phyloP scores from a whole-genome alignment of 163 green algal genomes.

The Scenedesmus sp. region DNA sequence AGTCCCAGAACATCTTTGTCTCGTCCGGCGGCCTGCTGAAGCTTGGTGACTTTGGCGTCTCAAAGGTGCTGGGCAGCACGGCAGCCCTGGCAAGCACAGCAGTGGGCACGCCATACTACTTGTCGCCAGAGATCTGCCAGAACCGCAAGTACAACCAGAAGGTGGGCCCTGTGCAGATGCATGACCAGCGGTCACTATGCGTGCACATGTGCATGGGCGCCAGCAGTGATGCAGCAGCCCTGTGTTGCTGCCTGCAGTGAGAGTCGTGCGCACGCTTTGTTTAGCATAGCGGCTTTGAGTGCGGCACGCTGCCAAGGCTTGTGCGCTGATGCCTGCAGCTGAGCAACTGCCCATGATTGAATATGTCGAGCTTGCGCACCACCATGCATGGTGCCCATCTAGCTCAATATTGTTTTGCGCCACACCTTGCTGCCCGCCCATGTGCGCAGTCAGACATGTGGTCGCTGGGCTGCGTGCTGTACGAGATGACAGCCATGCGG shows the following conservation, averaged over 20 bases:
- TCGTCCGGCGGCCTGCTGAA: conserved; percentile 71
- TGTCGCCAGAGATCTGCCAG: conserved; percentile 81
- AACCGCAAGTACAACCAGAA: conserved; percentile 82
- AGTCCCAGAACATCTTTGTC: conserved; percentile 84
- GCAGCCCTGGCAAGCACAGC: conserved; percentile 66
- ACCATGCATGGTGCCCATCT: too few relatives aligned
- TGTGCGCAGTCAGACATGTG: conserved; percentile 73
- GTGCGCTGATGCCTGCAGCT: too few relatives aligned
- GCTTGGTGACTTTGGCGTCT: conserved; percentile 86
- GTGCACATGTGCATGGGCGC: not conserved
- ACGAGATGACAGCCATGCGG: conserved; percentile 75
- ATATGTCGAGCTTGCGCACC: too few relatives aligned
- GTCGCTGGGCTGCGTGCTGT: conserved; percentile 83
- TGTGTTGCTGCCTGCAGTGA: not conserved
- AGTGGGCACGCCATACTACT: conserved; percentile 78
- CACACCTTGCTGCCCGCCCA: not conserved
- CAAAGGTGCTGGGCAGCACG: conserved; percentile 68
- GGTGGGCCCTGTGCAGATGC: conserved; percentile 33
- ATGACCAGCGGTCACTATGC: not conserved
- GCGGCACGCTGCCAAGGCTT: too few relatives aligned
- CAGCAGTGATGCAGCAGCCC: not conserved
- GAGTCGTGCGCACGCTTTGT: too few relatives aligned
- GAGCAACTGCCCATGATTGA: too few relatives aligned
- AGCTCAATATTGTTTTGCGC: too few relatives aligned
- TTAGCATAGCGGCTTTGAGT: too few relatives aligned